Conservation (phyloP, 495 filamentous ascomycete species). For the Hypoxylon crocopeplum region DNA sequence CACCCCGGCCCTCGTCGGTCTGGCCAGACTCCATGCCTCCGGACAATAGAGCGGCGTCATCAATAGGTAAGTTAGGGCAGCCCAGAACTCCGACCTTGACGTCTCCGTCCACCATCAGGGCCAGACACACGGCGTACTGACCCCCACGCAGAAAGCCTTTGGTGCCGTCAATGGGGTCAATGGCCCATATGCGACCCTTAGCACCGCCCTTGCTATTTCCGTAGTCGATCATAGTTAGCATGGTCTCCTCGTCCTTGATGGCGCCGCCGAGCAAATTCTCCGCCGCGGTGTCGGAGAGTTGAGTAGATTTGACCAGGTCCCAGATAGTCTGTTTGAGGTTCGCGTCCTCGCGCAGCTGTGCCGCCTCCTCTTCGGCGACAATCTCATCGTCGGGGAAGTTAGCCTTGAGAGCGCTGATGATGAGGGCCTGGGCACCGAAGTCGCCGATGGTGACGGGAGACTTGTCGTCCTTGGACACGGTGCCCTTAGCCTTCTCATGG, state of each 20-base stretch:
- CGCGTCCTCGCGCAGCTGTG: conserved; percentile 71
- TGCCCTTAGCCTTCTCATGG: conserved; percentile 89
- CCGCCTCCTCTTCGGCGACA: conserved; percentile 93
- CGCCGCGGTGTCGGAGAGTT: conserved; percentile 72
- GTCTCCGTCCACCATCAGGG: conserved; percentile 89
- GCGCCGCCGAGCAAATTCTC: conserved; percentile 71
- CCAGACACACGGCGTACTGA: conserved; percentile 96
- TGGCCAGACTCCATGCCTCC: conserved; percentile 71
- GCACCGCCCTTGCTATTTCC: conserved; percentile 81
- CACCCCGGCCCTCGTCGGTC: conserved; percentile 73
- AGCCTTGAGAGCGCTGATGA: conserved; percentile 85
- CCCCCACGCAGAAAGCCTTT: conserved; percentile 97
- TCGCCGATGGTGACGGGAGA: conserved; percentile 98
- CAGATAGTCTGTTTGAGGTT: conserved; percentile 76
- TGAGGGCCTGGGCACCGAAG: conserved; percentile 95
- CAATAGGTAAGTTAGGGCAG: conserved; percentile 91
- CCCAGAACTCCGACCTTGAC: conserved; percentile 93
- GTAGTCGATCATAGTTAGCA: conserved; percentile 86
- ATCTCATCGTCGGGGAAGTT: conserved; percentile 92
- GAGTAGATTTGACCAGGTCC: conserved; percentile 74
- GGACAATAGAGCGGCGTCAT: conserved; percentile 71
- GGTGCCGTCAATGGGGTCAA: conserved; percentile 97
- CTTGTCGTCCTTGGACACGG: conserved; percentile 89
- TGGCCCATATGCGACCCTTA: conserved; percentile 89
- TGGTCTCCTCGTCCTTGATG: conserved; percentile 70